Conservation (phyloP, 2,329 filamentous ascomycete species). For the Tolypocladium nubicola region DNA sequence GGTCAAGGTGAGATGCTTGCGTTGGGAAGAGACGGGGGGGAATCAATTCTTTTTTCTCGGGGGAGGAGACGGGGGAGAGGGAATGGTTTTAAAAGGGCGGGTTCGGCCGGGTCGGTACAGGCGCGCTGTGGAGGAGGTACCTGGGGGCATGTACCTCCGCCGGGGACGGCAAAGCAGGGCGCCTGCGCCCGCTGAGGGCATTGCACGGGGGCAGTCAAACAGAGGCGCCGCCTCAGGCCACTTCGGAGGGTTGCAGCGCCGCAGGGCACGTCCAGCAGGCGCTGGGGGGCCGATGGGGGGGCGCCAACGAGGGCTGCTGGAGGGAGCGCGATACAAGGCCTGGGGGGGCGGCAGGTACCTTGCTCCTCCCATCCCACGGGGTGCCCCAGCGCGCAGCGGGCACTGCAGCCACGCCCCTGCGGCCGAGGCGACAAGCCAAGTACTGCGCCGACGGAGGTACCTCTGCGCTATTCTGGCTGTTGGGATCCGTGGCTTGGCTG, state of each 20-base stretch:
- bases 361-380: neutral
- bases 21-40: constrained; percentile 8
- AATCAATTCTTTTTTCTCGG: constrained; percentile 7
- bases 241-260: neutral
- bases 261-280: neutral
- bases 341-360: neutral
- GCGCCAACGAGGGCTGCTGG: neutral
- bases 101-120: constrained; percentile 20
- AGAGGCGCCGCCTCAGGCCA: neutral
- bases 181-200: neutral
- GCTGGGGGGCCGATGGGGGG: neutral
- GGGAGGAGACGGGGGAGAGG: constrained; percentile 11
- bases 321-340: neutral
- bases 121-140: neutral
- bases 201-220: neutral
- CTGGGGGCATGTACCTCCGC: constrained; percentile 6
- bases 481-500: constrained; percentile 4
- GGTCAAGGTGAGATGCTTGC: constrained; percentile 4
- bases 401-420: neutral
- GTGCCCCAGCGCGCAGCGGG: neutral
- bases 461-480: constrained; percentile 1
- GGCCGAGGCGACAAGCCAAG: neutral
- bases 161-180: neutral
- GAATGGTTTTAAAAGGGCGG: constrained; percentile 20
- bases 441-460: constrained; percentile 2